Evolutionary conservation across 2,329 filamentous ascomycete genomes (phyloP).

Genomic region (Sporothrix mexicana): DNA sequence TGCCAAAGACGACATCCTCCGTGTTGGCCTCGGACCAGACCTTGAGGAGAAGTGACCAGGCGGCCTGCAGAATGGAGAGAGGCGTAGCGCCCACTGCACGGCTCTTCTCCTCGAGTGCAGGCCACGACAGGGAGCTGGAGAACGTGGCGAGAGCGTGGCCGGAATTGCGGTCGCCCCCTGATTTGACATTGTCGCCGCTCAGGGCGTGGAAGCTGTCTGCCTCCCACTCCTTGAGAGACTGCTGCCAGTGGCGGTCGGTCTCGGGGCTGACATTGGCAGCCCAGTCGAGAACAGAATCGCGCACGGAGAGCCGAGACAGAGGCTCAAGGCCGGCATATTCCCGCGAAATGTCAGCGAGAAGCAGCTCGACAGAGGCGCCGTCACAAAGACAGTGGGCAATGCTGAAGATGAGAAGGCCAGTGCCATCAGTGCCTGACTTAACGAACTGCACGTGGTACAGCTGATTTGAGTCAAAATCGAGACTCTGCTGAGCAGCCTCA

Average conservation of each 20-base stretch:
- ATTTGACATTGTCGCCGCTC: slow-evolving; percentile 38
- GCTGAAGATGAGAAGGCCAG: slow-evolving; percentile 29
- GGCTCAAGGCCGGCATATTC: slow-evolving; percentile 37
- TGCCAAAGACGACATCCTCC: slow-evolving; percentile 46
- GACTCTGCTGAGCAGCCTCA: slow-evolving; percentile 36
- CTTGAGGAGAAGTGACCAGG: slow-evolving; percentile 46
- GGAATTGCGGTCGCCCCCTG: slow-evolving; percentile 26
- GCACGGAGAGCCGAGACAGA: slow-evolving; percentile 35
- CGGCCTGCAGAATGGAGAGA: slow-evolving; percentile 46
- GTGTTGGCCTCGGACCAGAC: slow-evolving; percentile 45
- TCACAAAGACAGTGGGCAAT: slow-evolving; percentile 49
- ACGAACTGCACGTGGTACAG: slow-evolving; percentile 40
- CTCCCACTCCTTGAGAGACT: slow-evolving; percentile 38
- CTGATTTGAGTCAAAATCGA: slow-evolving; percentile 37
- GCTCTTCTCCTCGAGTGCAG: slow-evolving; percentile 24
- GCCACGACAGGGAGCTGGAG: background rate
- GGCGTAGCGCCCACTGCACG: slow-evolving; percentile 43
- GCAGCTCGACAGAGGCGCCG: slow-evolving; percentile 45
- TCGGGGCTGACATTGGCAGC: slow-evolving; percentile 25
- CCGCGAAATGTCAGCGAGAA: slow-evolving; percentile 44
- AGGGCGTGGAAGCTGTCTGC: slow-evolving; percentile 38
- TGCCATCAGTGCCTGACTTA: slow-evolving; percentile 15
- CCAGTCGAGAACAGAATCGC: slow-evolving; percentile 11
- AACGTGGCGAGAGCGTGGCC: background rate
- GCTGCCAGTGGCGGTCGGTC: slow-evolving; percentile 36